Base-by-base conservation (phyloP, 2,329 filamentous ascomycete genomes). In the Graphilbum ipis-grandicollis region DNA sequence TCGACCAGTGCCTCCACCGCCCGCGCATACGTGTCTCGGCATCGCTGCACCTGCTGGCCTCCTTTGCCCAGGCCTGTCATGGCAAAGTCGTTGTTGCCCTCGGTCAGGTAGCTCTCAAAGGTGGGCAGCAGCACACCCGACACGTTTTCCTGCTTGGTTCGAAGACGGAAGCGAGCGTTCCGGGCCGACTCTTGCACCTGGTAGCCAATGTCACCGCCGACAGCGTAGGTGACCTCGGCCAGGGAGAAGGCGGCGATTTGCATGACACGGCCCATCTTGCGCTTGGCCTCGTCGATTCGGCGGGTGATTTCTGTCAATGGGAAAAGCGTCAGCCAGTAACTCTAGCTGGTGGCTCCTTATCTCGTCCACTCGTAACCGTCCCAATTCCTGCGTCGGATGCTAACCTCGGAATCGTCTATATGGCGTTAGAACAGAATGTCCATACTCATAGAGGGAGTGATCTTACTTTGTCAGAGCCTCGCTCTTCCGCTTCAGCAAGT, bases 251-350 rank as follows among this genome's bases (percentile, higher is more conserved):
- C 86, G 30, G 90, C 90, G 52, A 98, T 93, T 58, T 96, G 88
- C 90, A 98, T 98, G 28, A 98, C 90, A 25, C 88, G 75, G 40
- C 90, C 90, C 88, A 98, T 98, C 66, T 98, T 98, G 50, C 86
- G 81, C 62, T 98, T 98, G 31, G 90, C 90, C 58, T 98, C 90
- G 63, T 98, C 88, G 59, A 98, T 98, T 52, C 90, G 80, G 56
- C 77, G 75, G 35, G 90, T 94, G 52, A 98, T 98, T 52, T 98
- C 90, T 83, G 55, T 15, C 6, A n/a, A n/a, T n/a, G 30, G 15
- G 31, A 23, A 33, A 10, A 14, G 22, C 17, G 25, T 6, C 19
- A 9, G 5, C 14, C 26, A 28, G 12, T 13, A 7, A 9, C 8
- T 13, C 8, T 28, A 5, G 8, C 7, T 25, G 23, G 23, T 25